Conservation (phyloP, 345 rosid species). For the Excoecaria cochinchinensis region DNA sequence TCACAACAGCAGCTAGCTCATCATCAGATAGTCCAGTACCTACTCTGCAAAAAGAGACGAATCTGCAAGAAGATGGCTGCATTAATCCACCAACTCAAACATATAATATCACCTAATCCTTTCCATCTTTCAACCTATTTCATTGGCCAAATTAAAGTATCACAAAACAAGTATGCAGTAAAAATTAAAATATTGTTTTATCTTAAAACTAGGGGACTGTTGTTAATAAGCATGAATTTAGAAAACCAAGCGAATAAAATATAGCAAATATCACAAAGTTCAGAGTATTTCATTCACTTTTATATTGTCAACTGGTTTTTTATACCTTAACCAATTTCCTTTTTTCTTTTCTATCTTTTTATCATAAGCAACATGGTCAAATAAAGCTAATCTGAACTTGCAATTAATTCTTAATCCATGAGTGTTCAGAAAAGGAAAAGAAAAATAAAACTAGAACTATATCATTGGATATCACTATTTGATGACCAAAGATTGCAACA, state of each 20-base stretch:
- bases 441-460: neutral
- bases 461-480: neutral
- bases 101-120: neutral
- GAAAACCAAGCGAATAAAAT: no score
- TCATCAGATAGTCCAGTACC: conserved; percentile 92
- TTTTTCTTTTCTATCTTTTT: no score
- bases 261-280: no score
- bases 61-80: conserved; percentile 49
- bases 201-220: no score
- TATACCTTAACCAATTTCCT: no score
- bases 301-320: no score
- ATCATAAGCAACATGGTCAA: no score
- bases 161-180: neutral
- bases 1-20: conserved; percentile 71
- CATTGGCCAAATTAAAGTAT: neutral
- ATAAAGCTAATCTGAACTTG: no score
- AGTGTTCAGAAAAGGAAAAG: no score
- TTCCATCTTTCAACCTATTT: neutral
- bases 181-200: neutral
- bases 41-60: conserved; percentile 91
- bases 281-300: no score
- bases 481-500: neutral
- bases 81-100: neutral
- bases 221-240: no score
- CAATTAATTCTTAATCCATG: no score